Percentiles rank a stretch among this genome's conserved stretches.
phyloP scores from a whole-genome alignment of 208 protist species.

The Leishmania tropica region DNA sequence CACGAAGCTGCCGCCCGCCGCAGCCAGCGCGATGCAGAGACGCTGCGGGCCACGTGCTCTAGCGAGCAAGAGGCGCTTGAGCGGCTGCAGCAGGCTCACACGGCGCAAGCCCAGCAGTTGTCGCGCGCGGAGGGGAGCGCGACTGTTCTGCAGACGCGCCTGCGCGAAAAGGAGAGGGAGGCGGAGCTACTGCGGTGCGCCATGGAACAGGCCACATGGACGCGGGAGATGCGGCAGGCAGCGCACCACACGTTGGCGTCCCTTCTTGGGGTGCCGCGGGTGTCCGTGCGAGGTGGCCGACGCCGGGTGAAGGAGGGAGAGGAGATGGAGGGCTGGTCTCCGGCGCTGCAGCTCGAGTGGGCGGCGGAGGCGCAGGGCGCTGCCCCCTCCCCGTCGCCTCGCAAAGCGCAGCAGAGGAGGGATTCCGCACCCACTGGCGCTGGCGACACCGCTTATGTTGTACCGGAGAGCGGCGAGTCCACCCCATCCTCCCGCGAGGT shows the following conservation, averaged over 20 bases:
- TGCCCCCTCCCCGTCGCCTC: neutral
- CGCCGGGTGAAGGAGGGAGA: slow-evolving; percentile 1
- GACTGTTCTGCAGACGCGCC: slow-evolving; percentile 25
- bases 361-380: neutral
- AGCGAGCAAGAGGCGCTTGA: slow-evolving; percentile 33
- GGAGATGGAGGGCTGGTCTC: neutral
- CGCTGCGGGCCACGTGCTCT: slow-evolving; percentile 7
- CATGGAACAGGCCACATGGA: slow-evolving; percentile 48
- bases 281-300: neutral
- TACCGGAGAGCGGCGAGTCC: neutral
- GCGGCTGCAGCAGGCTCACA: slow-evolving; percentile 26
- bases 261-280: slow-evolving; percentile 25
- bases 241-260: slow-evolving; percentile 23
- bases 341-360: slow-evolving; percentile 25
- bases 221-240: slow-evolving; percentile 22
- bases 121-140: slow-evolving; percentile 30
- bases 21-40: slow-evolving; percentile 33
- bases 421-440: neutral
- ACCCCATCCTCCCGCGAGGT: neutral
- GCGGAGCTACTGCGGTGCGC: slow-evolving; percentile 50
- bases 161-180: slow-evolving; percentile 52
- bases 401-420: neutral
- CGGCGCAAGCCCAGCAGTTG: slow-evolving; percentile 26
- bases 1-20: slow-evolving; percentile 36
- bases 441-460: neutral